Base-by-base conservation (phyloP, 208 protist genomes). In the Trypanosoma avium region DNA sequence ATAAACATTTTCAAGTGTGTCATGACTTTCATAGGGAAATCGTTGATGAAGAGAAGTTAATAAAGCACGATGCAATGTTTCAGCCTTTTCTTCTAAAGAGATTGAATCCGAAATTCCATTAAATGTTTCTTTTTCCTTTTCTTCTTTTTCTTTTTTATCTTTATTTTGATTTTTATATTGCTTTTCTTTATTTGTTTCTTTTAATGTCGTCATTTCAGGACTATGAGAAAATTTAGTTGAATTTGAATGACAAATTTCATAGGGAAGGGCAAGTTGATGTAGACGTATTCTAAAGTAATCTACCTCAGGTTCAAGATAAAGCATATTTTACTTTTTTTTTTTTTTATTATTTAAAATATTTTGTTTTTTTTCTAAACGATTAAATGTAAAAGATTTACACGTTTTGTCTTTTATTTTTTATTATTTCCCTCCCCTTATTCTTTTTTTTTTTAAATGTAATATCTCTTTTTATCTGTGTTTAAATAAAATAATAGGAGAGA, bases 1-100 rank as follows among this genome's bases (percentile, higher is more conserved):
- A 67, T 88, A 88, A 17, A 72, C 85, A 58, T 86, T 46, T 60
- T 92, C 79, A 3, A 92, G 67, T 2, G 81, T 84, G 58, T 88
- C 81, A 15, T 29, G 46, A 17, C 57, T 24, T 67, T 92, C 85
- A 60, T 90, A 91, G 7, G 84, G 81, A 50, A 88, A 87, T n/a
- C 76, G 84, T 13, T 67, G 55, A 35, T 80, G 55, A 22, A 86
- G 67, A 4, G 73, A 52, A n/a, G 64, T 62, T 17, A 87, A 52
- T 12, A 91, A 69, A n/a, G 81, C 84, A 21, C 84, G 81, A 26
- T 88, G 81, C 4, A 91, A 38, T 4, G 60, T 79, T 19, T 81
- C 76, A 4, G 73, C 79, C 22, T 70, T 71, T 21, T 91, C 81
- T 19, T 75, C 78, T 4, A 80, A 33, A 2, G 79, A 66, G 15